Conservation (phyloP, 352 stramenopile genomes). For the Globisporangium acanthophoron region DNA sequence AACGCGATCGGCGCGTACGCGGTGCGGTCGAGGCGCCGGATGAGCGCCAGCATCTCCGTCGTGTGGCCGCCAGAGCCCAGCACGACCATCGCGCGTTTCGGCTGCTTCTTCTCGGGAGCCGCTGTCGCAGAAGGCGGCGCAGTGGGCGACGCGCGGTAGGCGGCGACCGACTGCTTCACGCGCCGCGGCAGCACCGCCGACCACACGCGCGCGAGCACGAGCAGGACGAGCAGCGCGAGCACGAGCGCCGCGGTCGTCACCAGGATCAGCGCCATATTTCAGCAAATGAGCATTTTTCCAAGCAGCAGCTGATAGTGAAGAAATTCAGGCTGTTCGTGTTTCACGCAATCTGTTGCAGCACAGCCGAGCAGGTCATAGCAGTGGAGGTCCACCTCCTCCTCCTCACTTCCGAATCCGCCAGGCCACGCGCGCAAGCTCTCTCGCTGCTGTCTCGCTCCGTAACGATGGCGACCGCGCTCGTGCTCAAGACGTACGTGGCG, state of each 20-base stretch:
- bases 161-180: conserved; percentile 7
- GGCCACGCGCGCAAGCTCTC: not conserved
- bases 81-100: conserved; percentile 72
- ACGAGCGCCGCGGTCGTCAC: conserved; percentile 3
- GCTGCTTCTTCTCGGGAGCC: conserved; percentile 6
- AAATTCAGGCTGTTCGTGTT: not conserved
- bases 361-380: too few relatives aligned
- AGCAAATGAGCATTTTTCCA: too few relatives aligned
- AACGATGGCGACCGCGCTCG: conserved; percentile 9
- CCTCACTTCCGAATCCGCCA: not conserved
- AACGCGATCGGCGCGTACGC: conserved; percentile 87
- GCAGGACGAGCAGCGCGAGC: conserved; percentile 7
- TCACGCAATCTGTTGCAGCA: not conserved
- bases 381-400: too few relatives aligned
- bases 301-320: not conserved
- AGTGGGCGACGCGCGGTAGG: conserved; percentile 5
- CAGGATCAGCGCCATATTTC: conserved; percentile 1
- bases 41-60: conserved; percentile 93
- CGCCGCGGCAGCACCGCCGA: conserved; percentile 6
- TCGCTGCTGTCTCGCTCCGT: not conserved
- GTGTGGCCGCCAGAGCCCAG: conserved; percentile 89
- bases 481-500: conserved; percentile 47
- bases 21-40: conserved; percentile 72
- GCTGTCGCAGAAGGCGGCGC: not conserved
- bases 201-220: conserved; percentile 10